Evolutionary conservation across 2,329 filamentous ascomycete genomes (phyloP).

Genomic region (Penicillium sp.): DNA sequence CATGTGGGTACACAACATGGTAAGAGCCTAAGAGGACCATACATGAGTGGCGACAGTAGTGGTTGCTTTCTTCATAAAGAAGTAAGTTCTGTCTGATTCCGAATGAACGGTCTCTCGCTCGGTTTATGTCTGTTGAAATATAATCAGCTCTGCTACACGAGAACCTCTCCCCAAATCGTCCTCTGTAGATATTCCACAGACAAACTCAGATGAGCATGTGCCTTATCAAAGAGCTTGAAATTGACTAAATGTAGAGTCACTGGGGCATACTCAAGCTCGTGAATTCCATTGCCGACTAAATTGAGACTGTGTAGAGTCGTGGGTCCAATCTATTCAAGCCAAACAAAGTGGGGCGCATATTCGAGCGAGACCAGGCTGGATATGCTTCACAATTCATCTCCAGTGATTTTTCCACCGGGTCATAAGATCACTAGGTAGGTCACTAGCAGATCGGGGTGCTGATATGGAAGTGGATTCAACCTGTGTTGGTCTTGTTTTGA

Average conservation of each 20-base stretch:
- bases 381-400: no score
- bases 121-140: neutral
- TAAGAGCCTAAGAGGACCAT: neutral
- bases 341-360: no score
- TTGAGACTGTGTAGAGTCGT: no score
- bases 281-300: no score
- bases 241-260: neutral
- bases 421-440: no score
- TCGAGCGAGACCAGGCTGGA: no score
- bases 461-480: neutral
- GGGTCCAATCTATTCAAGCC: no score
- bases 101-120: no score
- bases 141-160: neutral
- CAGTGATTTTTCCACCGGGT: no score
- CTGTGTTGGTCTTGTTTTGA: neutral
- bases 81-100: neutral
- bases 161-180: neutral
- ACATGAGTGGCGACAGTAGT: neutral
- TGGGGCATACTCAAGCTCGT: neutral
- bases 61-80: neutral
- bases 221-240: neutral
- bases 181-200: neutral
- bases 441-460: no score
- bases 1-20: neutral
- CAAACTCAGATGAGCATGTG: neutral